Evolutionary conservation across 2,329 filamentous ascomycete species (phyloP).

Genomic region (Cladosporium cucumerinum): DNA sequence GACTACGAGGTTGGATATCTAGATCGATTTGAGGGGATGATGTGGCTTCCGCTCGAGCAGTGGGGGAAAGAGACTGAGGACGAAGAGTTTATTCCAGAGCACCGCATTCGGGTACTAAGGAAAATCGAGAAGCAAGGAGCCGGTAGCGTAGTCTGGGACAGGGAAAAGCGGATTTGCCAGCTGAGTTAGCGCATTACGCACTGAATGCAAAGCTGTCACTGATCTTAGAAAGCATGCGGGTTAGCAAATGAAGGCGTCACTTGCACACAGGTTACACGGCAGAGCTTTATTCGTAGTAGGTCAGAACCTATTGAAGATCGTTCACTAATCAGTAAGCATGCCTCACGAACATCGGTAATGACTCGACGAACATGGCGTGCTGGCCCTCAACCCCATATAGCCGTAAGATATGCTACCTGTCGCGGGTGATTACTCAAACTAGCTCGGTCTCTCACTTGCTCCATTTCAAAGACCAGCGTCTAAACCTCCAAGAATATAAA

Average conservation of each 20-base stretch:
- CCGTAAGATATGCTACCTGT: not conserved
- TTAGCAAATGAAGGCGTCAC: not conserved
- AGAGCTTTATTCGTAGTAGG: not conserved
- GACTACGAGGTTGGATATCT: constrained; percentile 53
- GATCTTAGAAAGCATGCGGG: no score
- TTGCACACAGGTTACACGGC: not conserved
- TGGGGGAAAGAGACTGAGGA: constrained; percentile 52
- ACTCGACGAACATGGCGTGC: no score
- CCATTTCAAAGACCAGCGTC: not conserved
- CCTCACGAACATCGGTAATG: not conserved
- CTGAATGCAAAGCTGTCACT: no score
- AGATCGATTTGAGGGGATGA: constrained; percentile 47
- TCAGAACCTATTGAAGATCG: not conserved
- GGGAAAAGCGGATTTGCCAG: constrained; percentile 23
- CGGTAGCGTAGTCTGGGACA: constrained; percentile 49
- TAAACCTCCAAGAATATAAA: not conserved
- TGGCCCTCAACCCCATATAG: no score
- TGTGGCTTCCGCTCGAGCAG: constrained; percentile 46
- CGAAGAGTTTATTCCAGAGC: constrained; percentile 56
- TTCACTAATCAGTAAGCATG: not conserved
- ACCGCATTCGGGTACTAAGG: constrained; percentile 52
- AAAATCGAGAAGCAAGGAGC: constrained; percentile 29
- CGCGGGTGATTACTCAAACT: not conserved
- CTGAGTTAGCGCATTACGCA: not conserved
- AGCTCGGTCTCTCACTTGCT: not conserved